Base-by-base conservation (phyloP, 2,329 filamentous ascomycete species). In the Leptographium lundbergii region DNA sequence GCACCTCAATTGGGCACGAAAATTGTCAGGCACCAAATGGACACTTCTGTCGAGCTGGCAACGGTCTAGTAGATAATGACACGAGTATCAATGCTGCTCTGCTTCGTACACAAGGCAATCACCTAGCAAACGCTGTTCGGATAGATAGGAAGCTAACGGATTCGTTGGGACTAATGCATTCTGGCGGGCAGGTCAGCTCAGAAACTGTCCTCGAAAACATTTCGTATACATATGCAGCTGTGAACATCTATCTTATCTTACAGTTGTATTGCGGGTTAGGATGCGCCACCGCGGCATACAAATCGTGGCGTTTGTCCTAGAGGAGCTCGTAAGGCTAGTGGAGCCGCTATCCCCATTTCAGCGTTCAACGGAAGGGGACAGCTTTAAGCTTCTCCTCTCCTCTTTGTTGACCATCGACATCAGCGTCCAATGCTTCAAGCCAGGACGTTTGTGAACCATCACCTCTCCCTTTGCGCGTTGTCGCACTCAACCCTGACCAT, bases 341-440 rank as follows among this genome's bases (percentile, higher is more conserved):
- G 45, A 6, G 9, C 9, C 29, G 29, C 47, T 45, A 58, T 51
- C 36, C 57, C 62, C 34, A 24, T 59, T 60, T 59, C n/a, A 57
- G 60, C 57, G 32, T 45, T 57, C 29, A 56, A n/a, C 54, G 45
- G 62, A 65, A 68, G 63, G 61, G 65, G 66, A 66, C 67, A 67
- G 66, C 65, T 68, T 65, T 55, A 42, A 59, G 54, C 54, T 59
- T 50, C 39, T 29, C 29, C 6, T n/a, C 25, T 39, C 36, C 11
- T 45, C 42, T 45, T n/a, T 45, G 42, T 13, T 54, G 45, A 34
- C 39, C 36, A 54, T 36, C 17, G 54, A 36, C 45, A 6, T 24
- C 48, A 27, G 52, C 32, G 32, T 56, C 17, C n/a, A 45, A 52
- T 25, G 11, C 17, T 42, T 27, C 11, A 39, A 32, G 52, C n/a